Evolutionary conservation across 805 yeast species (phyloP).

Genomic region (Schizosaccharomyces osmophilus): DNA sequence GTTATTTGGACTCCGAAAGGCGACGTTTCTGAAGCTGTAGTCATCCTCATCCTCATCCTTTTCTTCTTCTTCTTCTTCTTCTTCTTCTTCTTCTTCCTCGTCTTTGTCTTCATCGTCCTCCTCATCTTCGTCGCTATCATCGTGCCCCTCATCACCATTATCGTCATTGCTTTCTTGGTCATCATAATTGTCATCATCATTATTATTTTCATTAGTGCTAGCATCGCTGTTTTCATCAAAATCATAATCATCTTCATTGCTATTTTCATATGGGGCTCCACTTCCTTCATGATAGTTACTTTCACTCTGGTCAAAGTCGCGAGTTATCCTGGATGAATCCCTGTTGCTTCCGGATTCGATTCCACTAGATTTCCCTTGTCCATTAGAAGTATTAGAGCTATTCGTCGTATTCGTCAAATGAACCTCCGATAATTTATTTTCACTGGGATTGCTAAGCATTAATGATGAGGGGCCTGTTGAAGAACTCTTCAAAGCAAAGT

Average conservation of each 20-base stretch:
- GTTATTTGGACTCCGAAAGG: conserved; percentile 10
- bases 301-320: not conserved
- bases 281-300: not conserved
- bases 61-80: not conserved
- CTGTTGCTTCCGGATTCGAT: not conserved
- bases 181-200: conserved; percentile 5
- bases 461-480: no score
- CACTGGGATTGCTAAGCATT: no score
- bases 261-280: not conserved
- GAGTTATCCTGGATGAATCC: not conserved
- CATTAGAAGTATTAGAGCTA: no score
- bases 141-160: conserved; percentile 7
- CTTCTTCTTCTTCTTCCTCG: conserved; percentile 2
- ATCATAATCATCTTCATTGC: not conserved
- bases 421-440: no score
- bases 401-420: no score
- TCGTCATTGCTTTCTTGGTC: conserved; percentile 5
- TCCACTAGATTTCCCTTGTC: no score
- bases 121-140: conserved; percentile 7
- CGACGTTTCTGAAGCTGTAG: conserved; percentile 7
- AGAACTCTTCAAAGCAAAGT: no score
- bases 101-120: conserved; percentile 6
- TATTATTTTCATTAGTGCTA: not conserved
- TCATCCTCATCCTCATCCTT: conserved; percentile 9
- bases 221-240: not conserved